Percentiles rank a stretch among this genome's conserved stretches.
These are phyloP conservation scores for Boletus edulis DNA, from an alignment of 768 basidiomycete species.

Conservation along the genomic window DNA sequence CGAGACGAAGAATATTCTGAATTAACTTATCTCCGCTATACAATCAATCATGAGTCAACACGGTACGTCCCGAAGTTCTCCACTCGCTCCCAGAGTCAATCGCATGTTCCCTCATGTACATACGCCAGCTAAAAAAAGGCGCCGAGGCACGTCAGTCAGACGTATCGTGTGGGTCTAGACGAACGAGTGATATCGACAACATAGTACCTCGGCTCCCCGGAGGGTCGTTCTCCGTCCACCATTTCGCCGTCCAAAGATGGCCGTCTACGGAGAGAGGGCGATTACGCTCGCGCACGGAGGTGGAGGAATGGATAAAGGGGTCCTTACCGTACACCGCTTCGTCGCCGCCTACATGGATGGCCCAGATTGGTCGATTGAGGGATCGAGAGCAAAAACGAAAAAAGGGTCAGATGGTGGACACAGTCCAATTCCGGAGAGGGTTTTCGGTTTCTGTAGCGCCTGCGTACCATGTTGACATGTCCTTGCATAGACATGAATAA, in stretches of 20 bases:
- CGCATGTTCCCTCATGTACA: constrained; percentile 36
- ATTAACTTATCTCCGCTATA: too few species aligned
- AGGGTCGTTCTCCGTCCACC: constrained; percentile 46
- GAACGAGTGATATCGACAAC: not conserved
- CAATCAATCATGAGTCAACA: too few species aligned
- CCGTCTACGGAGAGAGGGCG: constrained; percentile 28
- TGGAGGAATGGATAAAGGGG: too few species aligned
- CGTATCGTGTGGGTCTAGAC: too few species aligned
- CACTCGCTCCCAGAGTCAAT: constrained; percentile 5
- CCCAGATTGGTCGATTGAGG: not conserved
- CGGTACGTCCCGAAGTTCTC: too few species aligned
- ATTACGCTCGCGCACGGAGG: not conserved
- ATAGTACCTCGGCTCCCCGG: constrained; percentile 30
- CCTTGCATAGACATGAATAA: constrained; percentile 37
- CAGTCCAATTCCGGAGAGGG: too few species aligned
- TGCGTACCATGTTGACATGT: constrained; percentile 42
- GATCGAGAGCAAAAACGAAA: not conserved
- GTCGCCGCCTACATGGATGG: constrained; percentile 38
- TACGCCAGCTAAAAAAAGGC: constrained; percentile 19
- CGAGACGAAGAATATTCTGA: too few species aligned
- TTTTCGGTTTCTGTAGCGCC: too few species aligned
- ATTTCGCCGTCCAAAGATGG: constrained; percentile 50
- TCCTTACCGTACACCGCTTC: constrained; percentile 41
- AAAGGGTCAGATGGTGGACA: too few species aligned
- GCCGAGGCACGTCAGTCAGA: constrained; percentile 5